Conservation (phyloP, 805 yeast species). For the Starmerella etchellsii region DNA sequence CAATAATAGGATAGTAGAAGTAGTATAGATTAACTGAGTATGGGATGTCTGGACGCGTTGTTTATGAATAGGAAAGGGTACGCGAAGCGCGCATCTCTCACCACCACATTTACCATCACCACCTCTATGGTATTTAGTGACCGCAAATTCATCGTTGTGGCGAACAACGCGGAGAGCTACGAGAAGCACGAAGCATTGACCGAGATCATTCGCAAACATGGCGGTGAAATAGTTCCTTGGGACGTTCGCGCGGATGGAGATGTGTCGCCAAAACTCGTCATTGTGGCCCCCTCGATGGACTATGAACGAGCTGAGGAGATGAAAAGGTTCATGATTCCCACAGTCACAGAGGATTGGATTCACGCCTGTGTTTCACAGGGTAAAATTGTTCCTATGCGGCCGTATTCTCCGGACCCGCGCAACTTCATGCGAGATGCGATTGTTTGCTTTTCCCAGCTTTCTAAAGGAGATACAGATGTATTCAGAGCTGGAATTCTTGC, state of each 20-base stretch:
- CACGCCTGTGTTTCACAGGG: conserved; percentile 33
- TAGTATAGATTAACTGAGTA: too few species aligned
- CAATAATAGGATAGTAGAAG: too few species aligned
- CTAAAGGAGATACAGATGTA: conserved; percentile 50
- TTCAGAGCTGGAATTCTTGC: conserved; percentile 54
- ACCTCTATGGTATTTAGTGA: conserved; percentile 17
- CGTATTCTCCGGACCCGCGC: conserved; percentile 60
- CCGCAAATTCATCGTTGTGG: conserved; percentile 19
- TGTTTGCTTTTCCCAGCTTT: conserved; percentile 42
- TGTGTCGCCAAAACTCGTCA: conserved; percentile 27
- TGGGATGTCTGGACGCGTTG: background rate
- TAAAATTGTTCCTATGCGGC: conserved; percentile 38
- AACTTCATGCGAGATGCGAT: conserved; percentile 51
- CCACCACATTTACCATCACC: too few species aligned
- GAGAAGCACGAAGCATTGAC: conserved; percentile 9
- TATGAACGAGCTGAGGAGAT: conserved; percentile 42
- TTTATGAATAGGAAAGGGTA: background rate
- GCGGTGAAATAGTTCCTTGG: conserved; percentile 21
- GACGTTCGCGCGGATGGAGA: conserved; percentile 20
- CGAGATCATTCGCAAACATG: conserved; percentile 13
- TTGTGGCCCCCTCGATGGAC: conserved; percentile 40
- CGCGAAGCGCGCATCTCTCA: background rate
- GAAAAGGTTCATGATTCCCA: conserved; percentile 45
- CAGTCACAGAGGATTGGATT: conserved; percentile 53
- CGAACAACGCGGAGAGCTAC: conserved; percentile 4